Conservation (phyloP, 352 stramenopile genomes). For the Pythium brachiatum region DNA sequence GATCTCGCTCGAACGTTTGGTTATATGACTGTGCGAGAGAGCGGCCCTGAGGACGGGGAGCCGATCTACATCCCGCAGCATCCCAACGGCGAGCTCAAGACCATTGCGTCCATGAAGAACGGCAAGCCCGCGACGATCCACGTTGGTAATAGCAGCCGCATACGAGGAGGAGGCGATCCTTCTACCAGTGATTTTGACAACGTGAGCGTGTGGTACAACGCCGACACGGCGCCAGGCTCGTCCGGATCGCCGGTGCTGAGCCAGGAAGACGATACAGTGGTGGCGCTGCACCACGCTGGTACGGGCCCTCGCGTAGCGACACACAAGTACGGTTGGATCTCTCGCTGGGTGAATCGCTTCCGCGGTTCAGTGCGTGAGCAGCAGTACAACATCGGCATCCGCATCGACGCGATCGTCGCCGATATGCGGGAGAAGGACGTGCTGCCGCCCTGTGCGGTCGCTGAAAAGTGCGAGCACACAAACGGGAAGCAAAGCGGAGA, state of each 20-base stretch:
- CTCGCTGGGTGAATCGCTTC: slow-evolving; percentile 8
- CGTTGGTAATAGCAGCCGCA: slow-evolving; percentile 2
- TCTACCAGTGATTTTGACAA: slow-evolving; percentile 6
- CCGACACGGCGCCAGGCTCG: slow-evolving; percentile 64
- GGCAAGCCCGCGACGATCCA: slow-evolving; percentile 40
- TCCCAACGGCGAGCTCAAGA: slow-evolving; percentile 53
- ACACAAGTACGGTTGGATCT: not conserved
- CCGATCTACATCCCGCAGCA: slow-evolving; percentile 67
- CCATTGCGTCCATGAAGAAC: slow-evolving; percentile 50
- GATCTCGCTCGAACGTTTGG: slow-evolving; percentile 48
- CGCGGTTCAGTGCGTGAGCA: not conserved
- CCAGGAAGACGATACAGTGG: slow-evolving; percentile 56
- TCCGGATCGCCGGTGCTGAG: slow-evolving; percentile 62
- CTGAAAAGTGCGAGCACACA: slow-evolving; percentile 2
- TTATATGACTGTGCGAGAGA: slow-evolving; percentile 39
- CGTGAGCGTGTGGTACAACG: slow-evolving; percentile 58
- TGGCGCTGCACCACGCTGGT: slow-evolving; percentile 65
- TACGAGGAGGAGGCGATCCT: not conserved
- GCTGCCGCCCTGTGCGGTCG: slow-evolving; percentile 29
- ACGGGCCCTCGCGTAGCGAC: not conserved
- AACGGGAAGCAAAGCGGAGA: not conserved
- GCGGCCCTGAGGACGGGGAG: slow-evolving; percentile 47
- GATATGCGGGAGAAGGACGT: slow-evolving; percentile 23
- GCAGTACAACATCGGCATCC: slow-evolving; percentile 35
- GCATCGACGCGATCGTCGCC: slow-evolving; percentile 36